phyloP scores from a whole-genome alignment of 768 basidiomycete genomes.

The Nevesoporus exiguus region DNA sequence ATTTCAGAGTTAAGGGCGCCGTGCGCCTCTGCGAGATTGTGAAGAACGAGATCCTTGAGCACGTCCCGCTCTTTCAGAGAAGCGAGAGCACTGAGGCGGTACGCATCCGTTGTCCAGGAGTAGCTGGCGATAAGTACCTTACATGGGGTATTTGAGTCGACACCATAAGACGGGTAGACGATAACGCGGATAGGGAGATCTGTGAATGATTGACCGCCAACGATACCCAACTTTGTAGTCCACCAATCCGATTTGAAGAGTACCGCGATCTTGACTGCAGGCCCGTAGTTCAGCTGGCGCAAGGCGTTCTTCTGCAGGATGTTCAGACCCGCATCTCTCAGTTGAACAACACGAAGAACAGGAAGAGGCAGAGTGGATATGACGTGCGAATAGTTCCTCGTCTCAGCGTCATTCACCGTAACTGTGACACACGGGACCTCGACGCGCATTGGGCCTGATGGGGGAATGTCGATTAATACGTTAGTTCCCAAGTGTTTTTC shows the following conservation, averaged over 20 bases:
- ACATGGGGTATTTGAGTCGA: conserved; percentile 5
- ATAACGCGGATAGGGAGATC: conserved; percentile 9
- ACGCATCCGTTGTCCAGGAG: background rate
- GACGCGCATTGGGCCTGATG: background rate
- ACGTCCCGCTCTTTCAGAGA: background rate
- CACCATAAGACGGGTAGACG: conserved; percentile 9
- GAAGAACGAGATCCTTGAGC: conserved; percentile 4
- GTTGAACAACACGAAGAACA: conserved; percentile 4
- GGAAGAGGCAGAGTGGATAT: conserved; percentile 8
- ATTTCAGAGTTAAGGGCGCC: background rate
- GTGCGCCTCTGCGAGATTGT: conserved; percentile 8
- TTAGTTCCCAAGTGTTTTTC: background rate
- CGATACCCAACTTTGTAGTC: conserved; percentile 9
- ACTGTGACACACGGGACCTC: conserved; percentile 3
- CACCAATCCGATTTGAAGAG: conserved; percentile 15
- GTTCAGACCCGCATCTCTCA: conserved; percentile 5
- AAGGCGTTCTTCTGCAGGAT: conserved; percentile 8
- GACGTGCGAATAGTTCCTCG: conserved; percentile 9
- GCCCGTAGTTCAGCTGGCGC: background rate
- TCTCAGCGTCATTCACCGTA: conserved; percentile 3
- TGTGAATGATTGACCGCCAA: conserved; percentile 10
- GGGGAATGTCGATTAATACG: background rate
- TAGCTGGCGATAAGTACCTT: conserved; percentile 10
- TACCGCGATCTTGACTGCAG: background rate
- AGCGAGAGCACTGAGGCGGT: background rate